phyloP scores from a whole-genome alignment of 2,329 filamentous ascomycete species.

The Diaporthe australafricana region DNA sequence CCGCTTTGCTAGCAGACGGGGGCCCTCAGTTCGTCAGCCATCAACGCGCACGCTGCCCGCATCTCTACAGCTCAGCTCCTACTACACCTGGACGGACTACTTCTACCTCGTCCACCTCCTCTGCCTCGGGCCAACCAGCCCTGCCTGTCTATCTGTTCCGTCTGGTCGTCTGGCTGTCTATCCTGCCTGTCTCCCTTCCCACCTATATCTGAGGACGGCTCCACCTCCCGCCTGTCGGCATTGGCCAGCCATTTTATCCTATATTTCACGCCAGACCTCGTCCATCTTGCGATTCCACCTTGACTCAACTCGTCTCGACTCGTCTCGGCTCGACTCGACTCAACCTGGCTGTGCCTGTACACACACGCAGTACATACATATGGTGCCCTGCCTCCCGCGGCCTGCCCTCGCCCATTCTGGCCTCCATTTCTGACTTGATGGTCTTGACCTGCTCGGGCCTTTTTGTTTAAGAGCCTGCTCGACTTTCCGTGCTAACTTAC shows the following conservation, averaged over 20 bases:
- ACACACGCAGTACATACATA: conserved; percentile 23
- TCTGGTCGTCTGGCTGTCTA: not conserved
- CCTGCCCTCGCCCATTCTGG: not conserved
- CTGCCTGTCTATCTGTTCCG: not conserved
- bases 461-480: conserved; percentile 18
- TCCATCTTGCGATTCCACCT: conserved; percentile 28
- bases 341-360: conserved; percentile 10
- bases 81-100: not conserved
- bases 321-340: too few species aligned
- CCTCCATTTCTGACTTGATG: not conserved
- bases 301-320: conserved; percentile 2
- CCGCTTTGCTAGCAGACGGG: too few species aligned
- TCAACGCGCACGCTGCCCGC: too few species aligned
- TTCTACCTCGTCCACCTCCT: not conserved
- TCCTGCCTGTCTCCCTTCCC: not conserved
- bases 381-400: conserved; percentile 21
- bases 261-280: conserved; percentile 27
- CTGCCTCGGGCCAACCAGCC: not conserved
- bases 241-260: conserved; percentile 21
- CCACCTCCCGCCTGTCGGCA: conserved; percentile 18
- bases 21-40: not conserved
- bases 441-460: conserved; percentile 14
- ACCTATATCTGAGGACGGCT: conserved; percentile 26
- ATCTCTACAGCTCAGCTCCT: too few species aligned
- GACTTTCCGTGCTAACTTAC: not conserved